Conservation (phyloP, 768 basidiomycete species). For the Pulveroboletus sp. region DNA sequence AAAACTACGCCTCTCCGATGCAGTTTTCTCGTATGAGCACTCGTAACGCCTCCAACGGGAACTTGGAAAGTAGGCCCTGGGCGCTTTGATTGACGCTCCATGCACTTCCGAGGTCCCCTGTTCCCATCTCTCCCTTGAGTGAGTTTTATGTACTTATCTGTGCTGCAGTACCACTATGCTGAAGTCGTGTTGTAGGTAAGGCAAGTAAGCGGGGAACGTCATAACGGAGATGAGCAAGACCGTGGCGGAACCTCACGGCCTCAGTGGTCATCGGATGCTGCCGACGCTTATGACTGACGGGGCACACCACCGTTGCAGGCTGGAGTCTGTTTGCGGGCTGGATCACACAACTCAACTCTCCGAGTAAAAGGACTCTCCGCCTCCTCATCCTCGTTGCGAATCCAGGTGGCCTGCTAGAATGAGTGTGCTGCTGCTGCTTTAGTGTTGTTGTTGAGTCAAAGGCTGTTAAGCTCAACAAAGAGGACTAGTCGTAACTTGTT, state of each 20-base stretch:
- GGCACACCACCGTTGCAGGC: slow-evolving; percentile 25
- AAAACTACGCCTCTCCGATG: slow-evolving; percentile 33
- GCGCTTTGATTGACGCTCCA: slow-evolving; percentile 38
- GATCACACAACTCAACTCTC: slow-evolving; percentile 16
- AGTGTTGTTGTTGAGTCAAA: neutral
- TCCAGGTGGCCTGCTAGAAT: slow-evolving; percentile 16
- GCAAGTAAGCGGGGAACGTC: slow-evolving; percentile 11
- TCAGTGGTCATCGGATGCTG: slow-evolving; percentile 25
- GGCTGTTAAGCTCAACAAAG: neutral
- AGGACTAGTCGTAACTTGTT: neutral
- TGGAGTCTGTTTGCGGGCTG: neutral
- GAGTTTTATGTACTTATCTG: neutral
- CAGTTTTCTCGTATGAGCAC: slow-evolving; percentile 36
- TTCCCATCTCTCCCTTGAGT: slow-evolving; percentile 37
- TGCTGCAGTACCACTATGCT: neutral
- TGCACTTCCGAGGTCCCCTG: slow-evolving; percentile 15
- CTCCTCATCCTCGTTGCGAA: slow-evolving; percentile 34
- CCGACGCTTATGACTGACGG: slow-evolving; percentile 32
- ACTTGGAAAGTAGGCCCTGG: slow-evolving; percentile 31
- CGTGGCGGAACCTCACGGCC: slow-evolving; percentile 42
- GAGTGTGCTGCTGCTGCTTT: neutral
- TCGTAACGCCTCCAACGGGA: slow-evolving; percentile 36
- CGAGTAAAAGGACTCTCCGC: slow-evolving; percentile 24
- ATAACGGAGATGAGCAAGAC: slow-evolving; percentile 27
- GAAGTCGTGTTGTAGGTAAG: slow-evolving; percentile 14